Evolutionary conservation across 306 rosid genomes (phyloP), one percentile per base, ranked within the genome.

Genomic region (Lagenaria siceraria): DNA sequence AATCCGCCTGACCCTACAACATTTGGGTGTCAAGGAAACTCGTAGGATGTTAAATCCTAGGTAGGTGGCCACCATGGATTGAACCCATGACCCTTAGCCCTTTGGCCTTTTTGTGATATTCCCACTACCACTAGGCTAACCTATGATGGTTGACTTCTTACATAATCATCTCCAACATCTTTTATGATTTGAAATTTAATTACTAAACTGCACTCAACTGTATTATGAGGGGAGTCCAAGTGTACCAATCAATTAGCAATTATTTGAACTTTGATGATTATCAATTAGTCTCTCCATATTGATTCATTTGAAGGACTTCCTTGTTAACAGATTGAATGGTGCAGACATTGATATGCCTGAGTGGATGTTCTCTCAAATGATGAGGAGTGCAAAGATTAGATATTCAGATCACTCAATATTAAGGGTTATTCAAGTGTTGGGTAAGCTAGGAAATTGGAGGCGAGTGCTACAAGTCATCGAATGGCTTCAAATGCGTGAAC

Each of bases 401-500:
- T 95, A 76, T 86, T 83, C 89, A 62, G 98, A 95, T 83, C 92
- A 95, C 85, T 85, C 96, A 73, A 88, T 95, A 79, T 79, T 84
- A 69, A 87, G 96, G 86, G 82, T 95, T 82, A 92, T 95, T 84
- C 95, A 87, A 84, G 75, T 86, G 59, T 83, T 95, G 85, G 98
- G 96, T 78, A 90, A 88, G 79, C 81, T 90, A 3, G 93, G 96
- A 83, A 95, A 95, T 78, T 95, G 98, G 98, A 87, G 85, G 84
- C 86, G 96, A 83, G 97, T 90, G 78, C 80, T 95, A 81, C 97
- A 89, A 84, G 90, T 95, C 76, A 89, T 92, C 58, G 97, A 95
- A 83, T 94, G 98, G 97, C 96, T 94, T 89, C 97, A 92, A 88
- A 88, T 78, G 81, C 92, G 90, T 83, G 95, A 90, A 78, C 93